Conservation (phyloP, 306 rosid species). For the Dryas alaskensis region DNA sequence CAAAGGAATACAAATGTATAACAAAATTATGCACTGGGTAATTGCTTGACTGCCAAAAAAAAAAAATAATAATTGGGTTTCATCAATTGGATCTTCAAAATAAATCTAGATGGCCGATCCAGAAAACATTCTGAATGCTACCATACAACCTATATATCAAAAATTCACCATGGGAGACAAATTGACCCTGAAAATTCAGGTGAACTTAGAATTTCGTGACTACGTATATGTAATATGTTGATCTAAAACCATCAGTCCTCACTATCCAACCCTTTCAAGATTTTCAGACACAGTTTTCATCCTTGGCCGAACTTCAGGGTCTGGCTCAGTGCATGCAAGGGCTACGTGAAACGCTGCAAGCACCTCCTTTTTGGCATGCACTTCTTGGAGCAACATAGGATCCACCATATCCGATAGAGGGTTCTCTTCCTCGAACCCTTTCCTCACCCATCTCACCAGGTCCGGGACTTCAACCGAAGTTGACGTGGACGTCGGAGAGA, state of each 20-base stretch:
- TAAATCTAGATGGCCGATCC: constrained; percentile 28
- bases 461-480: constrained; percentile 76
- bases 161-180: constrained; percentile 23
- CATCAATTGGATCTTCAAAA: constrained; percentile 24
- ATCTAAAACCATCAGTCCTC: background rate
- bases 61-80: no score
- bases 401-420: constrained; percentile 93
- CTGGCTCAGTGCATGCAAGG: constrained; percentile 80
- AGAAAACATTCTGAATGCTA: constrained; percentile 27
- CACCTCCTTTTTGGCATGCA: constrained; percentile 88
- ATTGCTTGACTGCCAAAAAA: constrained; percentile 32
- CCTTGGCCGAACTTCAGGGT: constrained; percentile 81
- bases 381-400: constrained; percentile 77
- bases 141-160: constrained; percentile 15
- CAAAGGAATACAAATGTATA: constrained; percentile 17
- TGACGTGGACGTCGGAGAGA: constrained; percentile 72
- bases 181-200: background rate
- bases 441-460: constrained; percentile 84
- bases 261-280: constrained; percentile 66
- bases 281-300: constrained; percentile 91
- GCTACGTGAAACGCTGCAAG: constrained; percentile 85
- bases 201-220: background rate
- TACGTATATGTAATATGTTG: background rate
- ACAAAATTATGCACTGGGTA: constrained; percentile 22
- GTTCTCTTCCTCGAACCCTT: constrained; percentile 86